Conservation (phyloP, 768 basidiomycete species). For the Lactarius indigo region DNA sequence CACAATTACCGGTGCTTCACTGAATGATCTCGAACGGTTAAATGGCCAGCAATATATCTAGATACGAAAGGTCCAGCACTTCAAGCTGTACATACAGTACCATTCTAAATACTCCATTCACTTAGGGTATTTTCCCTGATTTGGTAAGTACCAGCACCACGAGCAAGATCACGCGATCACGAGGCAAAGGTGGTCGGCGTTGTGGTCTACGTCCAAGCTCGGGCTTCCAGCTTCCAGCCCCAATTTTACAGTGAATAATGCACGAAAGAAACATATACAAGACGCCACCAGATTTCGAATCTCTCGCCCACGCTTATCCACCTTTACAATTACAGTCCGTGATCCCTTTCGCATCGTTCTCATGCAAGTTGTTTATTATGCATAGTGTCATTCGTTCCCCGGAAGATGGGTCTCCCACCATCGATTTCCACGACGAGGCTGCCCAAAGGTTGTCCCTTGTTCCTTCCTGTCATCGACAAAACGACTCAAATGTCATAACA, state of each 20-base stretch:
- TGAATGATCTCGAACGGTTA: too few species aligned
- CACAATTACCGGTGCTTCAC: too few species aligned
- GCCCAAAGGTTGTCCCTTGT: slow-evolving; percentile 55
- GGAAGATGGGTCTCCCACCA: slow-evolving; percentile 35
- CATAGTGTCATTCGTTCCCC: slow-evolving; percentile 29
- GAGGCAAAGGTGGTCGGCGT: too few species aligned
- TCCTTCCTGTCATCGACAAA: not conserved
- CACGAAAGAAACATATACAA: slow-evolving; percentile 49
- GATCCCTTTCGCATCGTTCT: not conserved
- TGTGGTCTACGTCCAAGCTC: too few species aligned
- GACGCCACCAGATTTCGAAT: slow-evolving; percentile 52
- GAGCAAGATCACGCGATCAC: too few species aligned
- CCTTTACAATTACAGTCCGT: slow-evolving; percentile 53
- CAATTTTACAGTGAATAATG: slow-evolving; percentile 31
- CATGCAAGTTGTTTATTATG: not conserved
- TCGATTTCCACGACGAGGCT: slow-evolving; percentile 72
- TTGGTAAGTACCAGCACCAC: too few species aligned
- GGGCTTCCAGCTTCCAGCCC: not conserved
- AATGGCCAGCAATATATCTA: too few species aligned
- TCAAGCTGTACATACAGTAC: too few species aligned
- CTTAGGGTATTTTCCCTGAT: too few species aligned
- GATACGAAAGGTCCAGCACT: too few species aligned
- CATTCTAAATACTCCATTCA: too few species aligned
- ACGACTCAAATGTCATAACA: slow-evolving; percentile 19
- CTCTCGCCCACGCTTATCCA: slow-evolving; percentile 55